Base-by-base conservation (phyloP, 257 asterid species). In the Vinca minor region DNA sequence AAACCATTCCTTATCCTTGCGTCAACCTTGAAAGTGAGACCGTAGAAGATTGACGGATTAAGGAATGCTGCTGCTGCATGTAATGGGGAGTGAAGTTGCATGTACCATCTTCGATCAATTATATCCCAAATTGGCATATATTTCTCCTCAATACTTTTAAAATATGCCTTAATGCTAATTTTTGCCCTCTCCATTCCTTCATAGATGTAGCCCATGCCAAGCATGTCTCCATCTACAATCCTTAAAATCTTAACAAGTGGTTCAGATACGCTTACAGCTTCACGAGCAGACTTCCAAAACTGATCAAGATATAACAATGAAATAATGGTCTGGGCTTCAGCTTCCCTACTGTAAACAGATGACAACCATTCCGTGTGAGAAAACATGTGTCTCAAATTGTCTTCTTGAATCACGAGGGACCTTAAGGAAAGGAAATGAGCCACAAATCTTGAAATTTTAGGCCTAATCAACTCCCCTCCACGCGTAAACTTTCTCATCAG, bases 161-260 rank as follows among this genome's bases (percentile, higher is more conserved):
- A 80, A 50, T 71, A 72, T 61, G 78, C 57, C 75, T 81, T 81
- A 31, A 81, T 77, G 36, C 50, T 60, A 18, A 64, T 31, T 48
- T 81, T 81, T 44, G 79, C 83, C 68, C 71, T 77, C 68, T 66
- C 81, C 59, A 81, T 71, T 49, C 77, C 81, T 41, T 73, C 85
- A 3, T 74, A 77, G 59, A 81, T 35, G 52, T 72, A 81, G 17
- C 81, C 85, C 61, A 77, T 81, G 49, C 81, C 83, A 53, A 81
- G 79, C 77, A 74, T 72, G 69, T 81, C 79, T 29, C 83, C 81
- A 1, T 77, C 81, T n/a, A 72, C 73, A 14, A 77, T 72, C 42
- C 81, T 74, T 29, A 77, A 69, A 13, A 81, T 47, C 73, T 77
- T 77, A 63, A 75, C 29, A 47, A 81, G 63, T 8, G 82, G 80